These are phyloP conservation scores for Xylaria palmicola DNA, from an alignment of 495 filamentous ascomycete species.

Conservation along the genomic window DNA sequence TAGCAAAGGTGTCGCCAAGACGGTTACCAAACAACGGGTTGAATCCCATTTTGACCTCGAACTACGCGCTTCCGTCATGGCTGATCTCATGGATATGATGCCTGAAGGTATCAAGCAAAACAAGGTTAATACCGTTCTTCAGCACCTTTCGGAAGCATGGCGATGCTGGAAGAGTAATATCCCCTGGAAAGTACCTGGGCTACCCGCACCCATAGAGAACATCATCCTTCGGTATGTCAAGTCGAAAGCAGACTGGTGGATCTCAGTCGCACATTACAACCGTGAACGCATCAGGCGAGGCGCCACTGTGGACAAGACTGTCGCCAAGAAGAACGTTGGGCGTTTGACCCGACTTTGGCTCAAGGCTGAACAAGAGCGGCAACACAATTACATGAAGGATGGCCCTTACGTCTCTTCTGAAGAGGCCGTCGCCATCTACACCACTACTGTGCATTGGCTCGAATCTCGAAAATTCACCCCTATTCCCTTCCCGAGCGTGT, in stretches of 20 bases:
- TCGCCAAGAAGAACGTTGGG: conserved; percentile 98
- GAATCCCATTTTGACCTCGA: conserved; percentile 99
- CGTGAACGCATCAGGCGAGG: conserved; percentile 93
- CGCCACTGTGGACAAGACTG: conserved; percentile 97
- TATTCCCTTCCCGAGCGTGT: conserved; percentile 98
- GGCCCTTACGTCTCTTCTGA: conserved; percentile 98
- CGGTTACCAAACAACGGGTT: conserved; percentile 97
- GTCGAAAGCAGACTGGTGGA: conserved; percentile 99
- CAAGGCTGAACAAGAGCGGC: conserved; percentile 96
- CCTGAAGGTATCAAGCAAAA: conserved; percentile 99
- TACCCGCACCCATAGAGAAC: conserved; percentile 96
- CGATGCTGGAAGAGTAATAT: conserved; percentile 99
- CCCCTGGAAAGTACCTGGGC: conserved; percentile 96
- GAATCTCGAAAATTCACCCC: conserved; percentile 98
- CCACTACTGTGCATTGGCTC: conserved; percentile 98
- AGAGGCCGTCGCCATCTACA: conserved; percentile 98
- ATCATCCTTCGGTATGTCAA: conserved; percentile 98
- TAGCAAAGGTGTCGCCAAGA: conserved; percentile 99
- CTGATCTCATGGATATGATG: conserved; percentile 99
- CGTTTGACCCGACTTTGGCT: conserved; percentile 94
- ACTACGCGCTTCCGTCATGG: conserved; percentile 96
- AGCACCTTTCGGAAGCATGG: conserved; percentile 98
- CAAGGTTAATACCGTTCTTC: conserved; percentile 97
- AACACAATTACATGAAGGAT: conserved; percentile 99
- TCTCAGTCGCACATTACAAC: conserved; percentile 98